These are phyloP conservation scores for Plenodomus lindquistii DNA, from an alignment of 2,329 filamentous ascomycete species.

Conservation along the genomic window DNA sequence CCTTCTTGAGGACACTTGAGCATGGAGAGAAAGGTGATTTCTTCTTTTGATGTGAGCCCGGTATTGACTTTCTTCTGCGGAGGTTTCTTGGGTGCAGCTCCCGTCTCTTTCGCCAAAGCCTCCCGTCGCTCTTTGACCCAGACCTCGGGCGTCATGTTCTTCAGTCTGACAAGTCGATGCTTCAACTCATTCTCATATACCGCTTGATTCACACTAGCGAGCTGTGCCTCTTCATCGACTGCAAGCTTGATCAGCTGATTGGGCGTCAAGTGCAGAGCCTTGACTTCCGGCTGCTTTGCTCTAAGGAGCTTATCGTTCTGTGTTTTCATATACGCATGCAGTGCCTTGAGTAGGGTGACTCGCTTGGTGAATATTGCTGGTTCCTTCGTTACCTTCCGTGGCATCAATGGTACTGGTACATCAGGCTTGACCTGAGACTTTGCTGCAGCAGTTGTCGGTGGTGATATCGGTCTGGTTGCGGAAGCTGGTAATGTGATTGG, in stretches of 20 bases:
- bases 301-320: slow-evolving; percentile 67
- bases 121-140: slow-evolving; percentile 68
- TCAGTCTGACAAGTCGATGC: slow-evolving; percentile 74
- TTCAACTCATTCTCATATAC: slow-evolving; percentile 87
- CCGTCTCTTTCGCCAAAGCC: slow-evolving; percentile 27
- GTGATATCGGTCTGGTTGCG: slow-evolving; percentile 36
- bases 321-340: slow-evolving; percentile 68
- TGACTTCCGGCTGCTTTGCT: slow-evolving; percentile 54
- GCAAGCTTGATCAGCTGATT: slow-evolving; percentile 70
- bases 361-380: slow-evolving; percentile 44
- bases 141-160: slow-evolving; percentile 70
- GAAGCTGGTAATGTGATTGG: slow-evolving; percentile 19
- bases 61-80: slow-evolving; percentile 65
- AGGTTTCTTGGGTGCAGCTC: slow-evolving; percentile 42
- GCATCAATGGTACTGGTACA: slow-evolving; percentile 59
- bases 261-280: slow-evolving; percentile 62
- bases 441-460: slow-evolving; percentile 27
- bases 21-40: slow-evolving; percentile 51
- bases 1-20: slow-evolving; percentile 66
- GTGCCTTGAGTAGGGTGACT: slow-evolving; percentile 56
- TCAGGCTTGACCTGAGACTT: slow-evolving; percentile 45
- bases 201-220: slow-evolving; percentile 66
- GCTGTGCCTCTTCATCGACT: slow-evolving; percentile 77
- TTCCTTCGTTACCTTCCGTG: slow-evolving; percentile 62
- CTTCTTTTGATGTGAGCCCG: slow-evolving; percentile 68